Evolutionary conservation across 306 rosid species (phyloP).

Genomic region (Medicago ruthenica): DNA sequence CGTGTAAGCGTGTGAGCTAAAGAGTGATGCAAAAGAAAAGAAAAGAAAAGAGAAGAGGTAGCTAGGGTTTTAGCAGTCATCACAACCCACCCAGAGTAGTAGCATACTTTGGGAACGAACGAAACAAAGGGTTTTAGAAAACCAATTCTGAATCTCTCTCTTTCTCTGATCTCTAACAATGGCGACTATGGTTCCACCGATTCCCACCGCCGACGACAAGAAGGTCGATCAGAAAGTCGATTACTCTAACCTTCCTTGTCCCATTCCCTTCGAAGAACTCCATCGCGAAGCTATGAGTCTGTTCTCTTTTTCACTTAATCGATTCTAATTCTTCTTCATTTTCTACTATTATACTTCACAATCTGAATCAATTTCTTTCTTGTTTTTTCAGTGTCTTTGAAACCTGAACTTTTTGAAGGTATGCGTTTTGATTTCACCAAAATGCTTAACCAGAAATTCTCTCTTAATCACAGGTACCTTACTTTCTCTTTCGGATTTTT

Average conservation of each 20-base stretch:
- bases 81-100: no score
- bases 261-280: slow-evolving; percentile 93
- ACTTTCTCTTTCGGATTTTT: neutral
- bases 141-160: neutral
- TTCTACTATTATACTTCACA: neutral
- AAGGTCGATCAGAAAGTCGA: slow-evolving; percentile 63
- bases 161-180: slow-evolving; percentile 42
- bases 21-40: no score
- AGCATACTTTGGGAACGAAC: no score
- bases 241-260: slow-evolving; percentile 86
- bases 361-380: slow-evolving; percentile 18
- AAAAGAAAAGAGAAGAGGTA: no score
- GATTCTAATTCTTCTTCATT: neutral
- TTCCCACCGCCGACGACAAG: slow-evolving; percentile 21
- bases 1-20: no score
- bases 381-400: slow-evolving; percentile 79
- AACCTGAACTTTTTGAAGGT: slow-evolving; percentile 96
- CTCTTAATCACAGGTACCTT: slow-evolving; percentile 92
- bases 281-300: slow-evolving; percentile 96
- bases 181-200: slow-evolving; percentile 48
- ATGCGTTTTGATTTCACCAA: slow-evolving; percentile 94
- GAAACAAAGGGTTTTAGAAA: slow-evolving; percentile 38
- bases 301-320: slow-evolving; percentile 34
- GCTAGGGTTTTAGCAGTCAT: no score
- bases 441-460: slow-evolving; percentile 85